Evolutionary conservation across 805 yeast species (phyloP), one percentile per base, ranked within the genome.

Genomic region (Candida ulmi): DNA sequence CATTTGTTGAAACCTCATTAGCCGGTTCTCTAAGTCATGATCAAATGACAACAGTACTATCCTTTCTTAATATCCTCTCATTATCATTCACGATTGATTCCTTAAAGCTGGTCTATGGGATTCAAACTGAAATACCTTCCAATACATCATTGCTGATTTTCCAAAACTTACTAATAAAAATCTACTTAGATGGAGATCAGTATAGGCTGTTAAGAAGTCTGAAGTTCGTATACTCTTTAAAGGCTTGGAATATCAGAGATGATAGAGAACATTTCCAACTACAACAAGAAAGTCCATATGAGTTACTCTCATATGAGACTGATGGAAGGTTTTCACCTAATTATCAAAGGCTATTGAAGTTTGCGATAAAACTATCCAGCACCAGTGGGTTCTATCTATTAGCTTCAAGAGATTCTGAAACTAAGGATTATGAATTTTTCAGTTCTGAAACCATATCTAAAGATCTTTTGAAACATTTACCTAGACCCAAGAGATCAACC

Each of bases 221-320:
- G 12, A 23, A 33, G 4, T 17, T 37, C 4, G 37, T 50, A 5
- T 43, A 43, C 7, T 34, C 47, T 2, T 27, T 45, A 35, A 48
- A 48, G 53, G 50, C 52, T 2, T 50, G 51, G 53, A 47, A 46
- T 25, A 40, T 47, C 18, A 35, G 41, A 18, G 57, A 52, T 24
- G 55, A 50, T 30, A 16, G 36, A 3, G 37, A 37, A 15, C 17
- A 43, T n/a, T 35, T 35, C 35, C 30, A 36, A 5, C 15, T 21
- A 16, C 30, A 32, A 21, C 25, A 21, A 17, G 15, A 29, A 6
- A 35, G 44, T 27, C 48, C 48, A 11, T 40, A 35, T 27, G 33
- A 37, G 3, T 18, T 44, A 2, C 17, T 45, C 17, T 47, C 51
- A 2, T 42, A 44, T 28, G 46, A 49, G 11, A 40, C 41, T 4